Evolutionary conservation across 768 basidiomycete species (phyloP).

Genomic region (Pleurotus ostreatus): DNA sequence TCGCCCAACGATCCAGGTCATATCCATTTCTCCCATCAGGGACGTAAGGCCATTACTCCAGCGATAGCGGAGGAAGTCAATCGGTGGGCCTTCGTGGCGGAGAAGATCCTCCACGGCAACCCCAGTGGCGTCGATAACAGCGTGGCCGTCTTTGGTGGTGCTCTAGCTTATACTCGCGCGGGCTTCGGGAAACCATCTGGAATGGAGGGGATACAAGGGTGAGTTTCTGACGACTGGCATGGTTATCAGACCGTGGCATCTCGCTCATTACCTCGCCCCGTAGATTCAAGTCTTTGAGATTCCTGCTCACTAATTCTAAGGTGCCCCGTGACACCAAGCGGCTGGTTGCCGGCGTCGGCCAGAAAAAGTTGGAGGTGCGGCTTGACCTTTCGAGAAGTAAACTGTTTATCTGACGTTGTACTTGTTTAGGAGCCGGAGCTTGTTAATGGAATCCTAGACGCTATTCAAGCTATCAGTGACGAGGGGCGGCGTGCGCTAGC

Average conservation of each 20-base stretch:
- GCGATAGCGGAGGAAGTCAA: constrained; percentile 78
- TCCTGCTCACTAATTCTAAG: constrained; percentile 90
- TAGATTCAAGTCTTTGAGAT: constrained; percentile 87
- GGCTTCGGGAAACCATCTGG: constrained; percentile 75
- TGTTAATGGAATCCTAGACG: constrained; percentile 69
- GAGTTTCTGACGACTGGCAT: constrained; percentile 21
- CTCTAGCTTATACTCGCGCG: constrained; percentile 81
- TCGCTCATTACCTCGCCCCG: constrained; percentile 5
- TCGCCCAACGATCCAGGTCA: constrained; percentile 32
- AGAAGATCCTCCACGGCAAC: constrained; percentile 96
- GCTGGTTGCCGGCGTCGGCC: constrained; percentile 85
- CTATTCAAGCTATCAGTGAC: constrained; percentile 84
- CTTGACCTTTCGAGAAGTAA: background rate
- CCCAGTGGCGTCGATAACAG: constrained; percentile 98
- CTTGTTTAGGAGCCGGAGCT: constrained; percentile 72
- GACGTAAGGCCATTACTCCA: constrained; percentile 60
- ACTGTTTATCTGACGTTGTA: background rate
- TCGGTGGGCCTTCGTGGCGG: constrained; percentile 88
- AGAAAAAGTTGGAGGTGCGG: constrained; percentile 58
- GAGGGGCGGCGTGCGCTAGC: constrained; percentile 73
- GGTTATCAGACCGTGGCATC: constrained; percentile 8
- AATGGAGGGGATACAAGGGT: constrained; percentile 87
- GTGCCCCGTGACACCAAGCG: constrained; percentile 93
- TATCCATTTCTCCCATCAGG: constrained; percentile 59
- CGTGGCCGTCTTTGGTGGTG: constrained; percentile 89